phyloP scores from a whole-genome alignment of 129 eudicot genomes.

The Cynara cardunculus region DNA sequence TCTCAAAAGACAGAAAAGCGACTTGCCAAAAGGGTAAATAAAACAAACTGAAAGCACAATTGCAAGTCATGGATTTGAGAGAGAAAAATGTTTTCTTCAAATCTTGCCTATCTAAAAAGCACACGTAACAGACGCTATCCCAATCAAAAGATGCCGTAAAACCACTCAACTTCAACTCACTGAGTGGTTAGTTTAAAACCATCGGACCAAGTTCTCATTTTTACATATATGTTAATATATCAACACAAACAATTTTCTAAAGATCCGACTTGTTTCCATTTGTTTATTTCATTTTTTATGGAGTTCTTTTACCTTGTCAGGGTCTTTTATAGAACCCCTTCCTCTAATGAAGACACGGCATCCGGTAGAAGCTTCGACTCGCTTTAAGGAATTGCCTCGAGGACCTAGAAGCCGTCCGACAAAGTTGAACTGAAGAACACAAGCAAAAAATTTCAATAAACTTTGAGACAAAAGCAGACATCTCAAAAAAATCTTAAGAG shows the following conservation, averaged over 20 bases:
- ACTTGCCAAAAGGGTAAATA: too few species aligned
- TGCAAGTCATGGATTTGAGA: too few species aligned
- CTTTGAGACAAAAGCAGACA: neutral
- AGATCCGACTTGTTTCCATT: neutral
- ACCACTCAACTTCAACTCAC: too few species aligned
- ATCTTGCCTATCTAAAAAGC: too few species aligned
- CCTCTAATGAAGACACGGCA: slow-evolving; percentile 70
- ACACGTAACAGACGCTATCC: too few species aligned
- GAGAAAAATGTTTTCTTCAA: too few species aligned
- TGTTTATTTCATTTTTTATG: neutral
- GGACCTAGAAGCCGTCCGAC: slow-evolving; percentile 68
- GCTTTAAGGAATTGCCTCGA: slow-evolving; percentile 64
- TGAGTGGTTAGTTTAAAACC: too few species aligned
- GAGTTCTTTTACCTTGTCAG: slow-evolving; percentile 42
- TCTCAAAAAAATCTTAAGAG: neutral
- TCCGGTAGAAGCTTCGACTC: slow-evolving; percentile 69
- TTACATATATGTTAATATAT: too few species aligned
- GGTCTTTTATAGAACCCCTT: slow-evolving; percentile 63
- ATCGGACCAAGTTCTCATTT: too few species aligned
- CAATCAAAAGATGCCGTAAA: too few species aligned
- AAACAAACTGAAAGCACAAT: too few species aligned
- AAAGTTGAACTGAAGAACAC: slow-evolving; percentile 48
- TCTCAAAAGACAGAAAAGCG: too few species aligned
- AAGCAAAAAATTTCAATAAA: neutral
- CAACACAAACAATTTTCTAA: neutral